Conservation (phyloP, 106 monocot species). For the Narthecium ossifragum region DNA sequence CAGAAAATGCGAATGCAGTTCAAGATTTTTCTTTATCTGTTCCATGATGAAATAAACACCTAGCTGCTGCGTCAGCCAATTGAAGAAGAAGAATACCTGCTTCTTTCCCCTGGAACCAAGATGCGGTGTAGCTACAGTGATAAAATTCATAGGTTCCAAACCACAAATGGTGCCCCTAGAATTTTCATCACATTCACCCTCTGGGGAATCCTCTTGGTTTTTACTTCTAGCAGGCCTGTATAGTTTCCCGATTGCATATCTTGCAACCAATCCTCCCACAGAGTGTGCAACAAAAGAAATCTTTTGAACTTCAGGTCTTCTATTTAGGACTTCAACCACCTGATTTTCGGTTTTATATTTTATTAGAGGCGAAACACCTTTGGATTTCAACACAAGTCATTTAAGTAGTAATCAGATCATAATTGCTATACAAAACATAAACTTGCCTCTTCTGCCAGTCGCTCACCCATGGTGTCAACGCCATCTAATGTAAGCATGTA, state of each 20-base stretch:
- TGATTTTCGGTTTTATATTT: too few relatives aligned
- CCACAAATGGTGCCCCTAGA: conserved; percentile 64
- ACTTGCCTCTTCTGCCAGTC: conserved; percentile 86
- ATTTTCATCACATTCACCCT: conserved; percentile 10
- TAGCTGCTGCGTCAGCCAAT: not conserved
- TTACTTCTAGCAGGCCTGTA: conserved; percentile 36
- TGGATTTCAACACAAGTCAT: too few relatives aligned
- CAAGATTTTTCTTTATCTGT: too few relatives aligned
- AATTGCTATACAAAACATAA: conserved; percentile 2
- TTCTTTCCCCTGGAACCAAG: conserved; percentile 94
- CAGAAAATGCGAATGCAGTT: too few relatives aligned
- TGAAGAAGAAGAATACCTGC: conserved; percentile 46
- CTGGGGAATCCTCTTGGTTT: conserved; percentile 9
- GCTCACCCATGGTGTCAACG: conserved; percentile 94
- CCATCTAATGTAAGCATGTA: conserved; percentile 84
- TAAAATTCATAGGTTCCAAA: conserved; percentile 90
- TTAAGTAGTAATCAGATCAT: too few relatives aligned
- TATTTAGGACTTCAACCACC: conserved; percentile 55
- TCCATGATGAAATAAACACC: not conserved
- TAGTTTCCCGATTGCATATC: conserved; percentile 85
- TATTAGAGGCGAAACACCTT: too few relatives aligned
- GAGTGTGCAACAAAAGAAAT: conserved; percentile 96
- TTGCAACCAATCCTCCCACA: conserved; percentile 91
- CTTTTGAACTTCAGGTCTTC: conserved; percentile 46
- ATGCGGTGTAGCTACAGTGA: conserved; percentile 97